Percentiles rank a stretch among this genome's conserved stretches.
phyloP scores from a whole-genome alignment of 768 basidiomycete species.

The Floccularia luteovirens region DNA sequence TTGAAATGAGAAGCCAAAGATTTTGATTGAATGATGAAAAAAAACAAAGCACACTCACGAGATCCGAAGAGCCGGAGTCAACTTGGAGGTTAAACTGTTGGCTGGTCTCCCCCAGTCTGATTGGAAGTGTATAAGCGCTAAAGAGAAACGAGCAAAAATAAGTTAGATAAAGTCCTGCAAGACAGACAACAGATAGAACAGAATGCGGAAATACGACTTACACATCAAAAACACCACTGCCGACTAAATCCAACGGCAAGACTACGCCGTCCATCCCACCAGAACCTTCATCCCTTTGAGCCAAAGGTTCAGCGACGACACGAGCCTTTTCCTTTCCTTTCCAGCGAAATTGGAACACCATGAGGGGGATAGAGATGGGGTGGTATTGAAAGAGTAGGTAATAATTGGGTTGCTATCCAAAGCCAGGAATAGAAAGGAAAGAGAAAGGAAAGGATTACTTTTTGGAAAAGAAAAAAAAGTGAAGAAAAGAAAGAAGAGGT shows the following conservation, averaged over 20 bases:
- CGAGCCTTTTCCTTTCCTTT: too few relatives aligned
- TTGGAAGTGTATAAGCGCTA: constrained; percentile 62
- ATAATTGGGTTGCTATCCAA: too few relatives aligned
- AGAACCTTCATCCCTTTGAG: constrained; percentile 29
- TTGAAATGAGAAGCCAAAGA: too few relatives aligned
- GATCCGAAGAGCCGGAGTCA: constrained; percentile 78
- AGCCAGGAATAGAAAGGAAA: too few relatives aligned
- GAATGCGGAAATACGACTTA: constrained; percentile 27
- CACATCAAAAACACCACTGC: constrained; percentile 48
- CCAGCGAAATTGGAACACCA: too few relatives aligned
- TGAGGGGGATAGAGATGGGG: too few relatives aligned
- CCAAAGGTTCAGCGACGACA: too few relatives aligned
- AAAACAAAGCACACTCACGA: constrained; percentile 34
- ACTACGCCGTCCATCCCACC: constrained; percentile 51
- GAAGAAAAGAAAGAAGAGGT: too few relatives aligned
- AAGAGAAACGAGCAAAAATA: neutral
- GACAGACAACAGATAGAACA: neutral
- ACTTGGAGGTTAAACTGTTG: constrained; percentile 61
- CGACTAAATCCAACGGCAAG: constrained; percentile 47
- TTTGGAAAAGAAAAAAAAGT: too few relatives aligned
- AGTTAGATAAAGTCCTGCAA: neutral
- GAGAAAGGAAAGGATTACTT: too few relatives aligned
- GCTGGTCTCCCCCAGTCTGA: constrained; percentile 39
- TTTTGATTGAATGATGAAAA: neutral
- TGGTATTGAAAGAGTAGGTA: too few relatives aligned